These are phyloP conservation scores for Apophysomyces variabilis DNA, from an alignment of 371 early-diverging fungal genomes.

Conservation along the genomic window DNA sequence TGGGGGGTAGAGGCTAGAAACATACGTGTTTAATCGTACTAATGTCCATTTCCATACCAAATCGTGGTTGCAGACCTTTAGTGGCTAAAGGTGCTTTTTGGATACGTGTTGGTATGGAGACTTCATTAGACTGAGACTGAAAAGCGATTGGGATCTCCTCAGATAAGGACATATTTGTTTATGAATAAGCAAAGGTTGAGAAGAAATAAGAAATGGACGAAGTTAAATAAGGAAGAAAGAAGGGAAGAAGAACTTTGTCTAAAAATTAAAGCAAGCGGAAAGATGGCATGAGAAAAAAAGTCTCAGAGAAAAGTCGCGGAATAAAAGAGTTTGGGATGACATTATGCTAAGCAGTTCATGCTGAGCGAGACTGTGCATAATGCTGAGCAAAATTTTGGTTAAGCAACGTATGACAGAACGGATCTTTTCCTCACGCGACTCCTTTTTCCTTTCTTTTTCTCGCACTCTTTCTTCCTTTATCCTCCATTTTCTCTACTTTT, in stretches of 20 bases:
- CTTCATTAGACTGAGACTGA: constrained; percentile 5
- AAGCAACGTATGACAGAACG: constrained; percentile 3
- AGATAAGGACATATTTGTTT: not conserved
- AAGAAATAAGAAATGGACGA: not conserved
- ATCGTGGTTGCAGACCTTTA: constrained; percentile 33
- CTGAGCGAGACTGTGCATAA: constrained; percentile 9
- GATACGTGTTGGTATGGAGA: constrained; percentile 4
- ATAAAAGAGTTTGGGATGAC: constrained; percentile 8
- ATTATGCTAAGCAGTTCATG: constrained; percentile 14
- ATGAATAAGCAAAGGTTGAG: constrained; percentile 6
- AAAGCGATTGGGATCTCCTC: constrained; percentile 9
- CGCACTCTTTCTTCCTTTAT: constrained; percentile 14
- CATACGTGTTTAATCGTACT: constrained; percentile 39
- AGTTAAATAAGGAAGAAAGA: constrained; percentile 18
- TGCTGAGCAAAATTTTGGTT: constrained; percentile 17
- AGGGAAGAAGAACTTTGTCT: constrained; percentile 3
- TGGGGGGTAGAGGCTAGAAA: not conserved
- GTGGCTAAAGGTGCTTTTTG: constrained; percentile 23
- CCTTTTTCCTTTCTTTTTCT: constrained; percentile 6
- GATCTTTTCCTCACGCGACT: constrained; percentile 1
- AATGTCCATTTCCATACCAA: constrained; percentile 35
- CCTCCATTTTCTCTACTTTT: constrained; percentile 6
- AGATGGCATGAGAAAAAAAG: constrained; percentile 10
- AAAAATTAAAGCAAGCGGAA: not conserved
- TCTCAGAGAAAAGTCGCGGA: not conserved